Evolutionary conservation across 78 protist species (phyloP).

Genomic region (Dictyostelium brefeldianum): DNA sequence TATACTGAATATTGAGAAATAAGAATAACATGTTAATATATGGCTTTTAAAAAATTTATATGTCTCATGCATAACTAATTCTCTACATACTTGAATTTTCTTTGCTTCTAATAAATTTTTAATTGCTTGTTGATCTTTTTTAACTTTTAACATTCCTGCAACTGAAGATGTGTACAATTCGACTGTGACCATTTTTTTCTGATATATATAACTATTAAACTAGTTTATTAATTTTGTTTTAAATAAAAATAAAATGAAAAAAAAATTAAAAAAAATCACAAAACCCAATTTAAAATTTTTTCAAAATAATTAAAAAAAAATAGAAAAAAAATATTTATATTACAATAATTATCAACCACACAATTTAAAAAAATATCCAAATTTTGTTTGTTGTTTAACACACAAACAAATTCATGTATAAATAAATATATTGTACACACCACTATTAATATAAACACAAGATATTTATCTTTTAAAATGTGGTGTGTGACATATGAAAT

Average conservation of each 20-base stretch:
- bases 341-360: too few relatives aligned
- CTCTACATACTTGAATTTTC: conserved; percentile 43
- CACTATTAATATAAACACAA: too few relatives aligned
- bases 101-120: conserved; percentile 71
- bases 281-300: background rate
- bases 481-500: too few relatives aligned
- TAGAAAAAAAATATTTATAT: background rate
- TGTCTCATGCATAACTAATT: background rate
- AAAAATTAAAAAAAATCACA: background rate
- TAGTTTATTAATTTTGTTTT: background rate
- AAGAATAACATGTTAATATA: background rate
- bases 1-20: background rate
- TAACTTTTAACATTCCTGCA: conserved; percentile 54
- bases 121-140: conserved; percentile 66
- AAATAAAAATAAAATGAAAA: background rate
- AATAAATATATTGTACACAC: too few relatives aligned
- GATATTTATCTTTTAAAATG: too few relatives aligned
- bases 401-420: too few relatives aligned
- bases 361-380: too few relatives aligned
- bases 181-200: conserved; percentile 1
- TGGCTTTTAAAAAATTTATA: background rate
- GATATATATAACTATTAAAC: too few relatives aligned
- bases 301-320: background rate
- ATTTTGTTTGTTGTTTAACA: too few relatives aligned
- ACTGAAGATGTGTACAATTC: conserved; percentile 56